A percentile compares a stretch with the other conserved stretches of the same genome.
phyloP scores from a whole-genome alignment of 2,329 filamentous ascomycete species.

The Elsinoe arachidis region DNA sequence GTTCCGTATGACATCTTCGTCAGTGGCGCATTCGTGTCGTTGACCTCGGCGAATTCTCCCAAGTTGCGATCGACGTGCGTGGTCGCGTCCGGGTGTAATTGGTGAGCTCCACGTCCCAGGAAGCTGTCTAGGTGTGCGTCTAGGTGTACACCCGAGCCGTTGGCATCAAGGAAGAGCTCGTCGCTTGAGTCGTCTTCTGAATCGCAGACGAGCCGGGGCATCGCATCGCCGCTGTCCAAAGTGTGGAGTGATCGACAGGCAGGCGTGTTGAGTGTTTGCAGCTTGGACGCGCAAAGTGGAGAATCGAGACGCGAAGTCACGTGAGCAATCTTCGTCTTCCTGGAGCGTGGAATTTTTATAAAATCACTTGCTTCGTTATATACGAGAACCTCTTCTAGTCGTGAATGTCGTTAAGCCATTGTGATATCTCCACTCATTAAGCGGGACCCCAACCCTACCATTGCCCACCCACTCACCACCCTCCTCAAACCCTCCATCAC shows the following conservation, averaged over 20 bases:
- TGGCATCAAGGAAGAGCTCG: not conserved
- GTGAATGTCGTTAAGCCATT: too few species aligned
- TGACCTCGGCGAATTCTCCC: not conserved
- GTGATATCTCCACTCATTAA: too few species aligned
- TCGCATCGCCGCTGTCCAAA: not conserved
- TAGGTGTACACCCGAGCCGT: too few species aligned
- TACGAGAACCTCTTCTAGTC: too few species aligned
- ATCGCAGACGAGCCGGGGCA: not conserved
- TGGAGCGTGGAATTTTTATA: too few species aligned
- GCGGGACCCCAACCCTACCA: too few species aligned
- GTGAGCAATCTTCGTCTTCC: not conserved
- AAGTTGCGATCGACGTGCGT: not conserved
- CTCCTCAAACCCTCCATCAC: too few species aligned
- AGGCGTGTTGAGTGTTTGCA: conserved; percentile 2
- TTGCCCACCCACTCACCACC: too few species aligned
- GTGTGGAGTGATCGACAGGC: not conserved
- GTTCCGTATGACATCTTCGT: not conserved
- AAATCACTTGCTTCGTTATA: too few species aligned
- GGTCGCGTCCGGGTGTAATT: not conserved
- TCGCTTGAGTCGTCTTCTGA: conserved; percentile 1
- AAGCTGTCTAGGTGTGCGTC: not conserved
- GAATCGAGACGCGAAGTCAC: not conserved
- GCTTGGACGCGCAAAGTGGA: not conserved
- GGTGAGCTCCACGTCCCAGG: not conserved
- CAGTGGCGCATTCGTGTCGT: not conserved